Evolutionary conservation across 768 basidiomycete species (phyloP), one percentile per base, ranked within the genome.

Genomic region (Exsudoporus frostii): DNA sequence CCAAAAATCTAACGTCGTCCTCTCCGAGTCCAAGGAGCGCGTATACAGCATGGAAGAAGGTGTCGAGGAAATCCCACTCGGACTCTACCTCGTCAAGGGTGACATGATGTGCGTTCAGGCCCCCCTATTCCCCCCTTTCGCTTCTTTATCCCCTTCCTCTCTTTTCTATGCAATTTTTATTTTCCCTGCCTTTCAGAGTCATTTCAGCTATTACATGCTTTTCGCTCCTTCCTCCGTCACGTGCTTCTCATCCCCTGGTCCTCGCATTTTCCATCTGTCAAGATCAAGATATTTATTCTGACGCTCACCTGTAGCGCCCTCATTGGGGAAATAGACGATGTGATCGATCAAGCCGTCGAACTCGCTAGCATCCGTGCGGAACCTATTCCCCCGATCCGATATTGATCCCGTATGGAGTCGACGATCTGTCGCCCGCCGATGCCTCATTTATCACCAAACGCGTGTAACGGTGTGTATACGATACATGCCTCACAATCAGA

Each of bases 1-100:
- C 78, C 88, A 93, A 71, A 92, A 92, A 72, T 92, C 92, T 30
- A 98, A 98, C 71, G 83, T 98, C 64, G 93, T 99, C 59, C 83
- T 99, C 51, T 88, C 95, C 14, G 91, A 95, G 67, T 90, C 87
- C 52, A 92, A 88, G 66, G 97, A 99, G 69, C 85, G 96, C 61
- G 85, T 98, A 32, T 98, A 90, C 70, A 90, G 88, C 65, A 72
- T 82, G 48, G 97, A 99, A 15, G 90, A 91, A 63, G 89, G 90
- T 37, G 93, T 97, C 25, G 92, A 98, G 72, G 94, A 98, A 77
- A 85, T 94, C 10, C 90, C 92, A 0, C 77, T 98, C 24, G 97
- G 97, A 0, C 77, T 98, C 41, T 98, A 99, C 72, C 85, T 99
- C 65, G 93, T 99, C 67, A 94, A 98, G 64, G 97, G 97, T 3